A percentile compares a stretch with the other conserved stretches of the same genome.
Conservation (phyloP, 2,329 filamentous ascomycete genomes). For the Aaosphaeria pasadenensis region DNA sequence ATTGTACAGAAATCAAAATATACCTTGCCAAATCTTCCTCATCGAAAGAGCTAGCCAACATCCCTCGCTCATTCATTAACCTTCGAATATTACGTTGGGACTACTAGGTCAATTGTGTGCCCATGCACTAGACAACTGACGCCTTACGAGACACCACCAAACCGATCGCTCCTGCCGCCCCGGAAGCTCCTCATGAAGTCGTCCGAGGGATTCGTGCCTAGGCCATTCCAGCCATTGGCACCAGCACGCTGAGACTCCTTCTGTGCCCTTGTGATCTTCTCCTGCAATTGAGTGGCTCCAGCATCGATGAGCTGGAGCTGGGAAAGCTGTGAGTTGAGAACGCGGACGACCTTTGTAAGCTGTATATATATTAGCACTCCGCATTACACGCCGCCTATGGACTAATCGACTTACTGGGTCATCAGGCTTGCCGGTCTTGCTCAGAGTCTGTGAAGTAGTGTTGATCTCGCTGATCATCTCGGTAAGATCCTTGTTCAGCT, state of each 20-base stretch:
- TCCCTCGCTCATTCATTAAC: too few species aligned
- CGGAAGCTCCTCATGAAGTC: conserved; percentile 90
- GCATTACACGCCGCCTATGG: background rate
- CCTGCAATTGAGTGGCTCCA: conserved; percentile 75
- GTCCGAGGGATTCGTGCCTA: conserved; percentile 72
- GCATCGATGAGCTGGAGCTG: conserved; percentile 93
- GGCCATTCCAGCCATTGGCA: conserved; percentile 46
- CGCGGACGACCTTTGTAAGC: conserved; percentile 91
- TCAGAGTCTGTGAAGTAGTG: conserved; percentile 80
- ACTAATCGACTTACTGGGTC: conserved; percentile 21
- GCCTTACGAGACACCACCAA: conserved; percentile 23
- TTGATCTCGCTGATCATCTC: conserved; percentile 99
- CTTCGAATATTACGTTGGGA: too few species aligned
- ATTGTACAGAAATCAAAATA: too few species aligned
- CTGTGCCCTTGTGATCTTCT: conserved; percentile 79
- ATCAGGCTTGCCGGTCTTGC: conserved; percentile 77
- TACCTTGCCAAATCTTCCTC: too few species aligned
- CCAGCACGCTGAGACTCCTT: conserved; percentile 65
- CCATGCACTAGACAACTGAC: too few species aligned
- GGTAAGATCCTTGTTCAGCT: conserved; percentile 86
- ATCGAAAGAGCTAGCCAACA: too few species aligned
- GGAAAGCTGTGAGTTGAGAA: conserved; percentile 87
- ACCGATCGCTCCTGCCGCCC: conserved; percentile 46
- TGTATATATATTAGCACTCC: conserved; percentile 38
- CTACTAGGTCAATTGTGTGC: too few species aligned